Percentiles rank a stretch among this genome's conserved stretches.
Conservation (phyloP, 345 rosid genomes). For the Geranium rotundifolium region DNA sequence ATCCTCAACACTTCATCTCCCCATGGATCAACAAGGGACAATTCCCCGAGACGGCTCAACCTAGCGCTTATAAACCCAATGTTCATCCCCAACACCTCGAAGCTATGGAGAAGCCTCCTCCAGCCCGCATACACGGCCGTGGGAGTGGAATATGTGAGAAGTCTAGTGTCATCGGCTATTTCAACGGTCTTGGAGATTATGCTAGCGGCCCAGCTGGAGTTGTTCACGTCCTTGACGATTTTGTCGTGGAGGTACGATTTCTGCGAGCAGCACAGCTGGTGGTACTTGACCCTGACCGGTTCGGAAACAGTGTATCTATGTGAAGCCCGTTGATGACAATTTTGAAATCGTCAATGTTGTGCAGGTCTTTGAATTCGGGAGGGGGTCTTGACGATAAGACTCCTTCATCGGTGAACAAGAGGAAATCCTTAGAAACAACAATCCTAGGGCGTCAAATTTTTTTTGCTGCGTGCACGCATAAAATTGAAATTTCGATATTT, state of each 20-base stretch:
- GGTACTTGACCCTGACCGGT: constrained; percentile 24
- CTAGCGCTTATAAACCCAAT: constrained; percentile 35
- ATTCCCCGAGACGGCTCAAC: constrained; percentile 17
- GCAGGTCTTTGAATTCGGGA: constrained; percentile 19
- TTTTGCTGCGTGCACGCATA: too few species aligned
- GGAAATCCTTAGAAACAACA: too few species aligned
- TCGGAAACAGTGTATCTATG: constrained; percentile 29
- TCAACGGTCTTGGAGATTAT: constrained; percentile 36
- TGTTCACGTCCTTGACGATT: constrained; percentile 31
- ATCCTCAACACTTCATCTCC: constrained; percentile 12
- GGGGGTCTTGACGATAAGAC: background rate
- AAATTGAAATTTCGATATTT: too few species aligned
- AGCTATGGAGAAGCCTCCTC: constrained; percentile 42
- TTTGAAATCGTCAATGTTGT: constrained; percentile 11
- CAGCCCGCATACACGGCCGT: constrained; percentile 28
- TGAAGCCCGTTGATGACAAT: constrained; percentile 11
- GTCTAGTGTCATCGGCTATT: constrained; percentile 35
- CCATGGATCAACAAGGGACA: constrained; percentile 11
- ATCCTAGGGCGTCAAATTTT: too few species aligned
- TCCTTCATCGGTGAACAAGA: too few species aligned
- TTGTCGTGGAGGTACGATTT: constrained; percentile 28
- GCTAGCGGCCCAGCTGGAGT: constrained; percentile 26
- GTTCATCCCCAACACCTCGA: constrained; percentile 50
- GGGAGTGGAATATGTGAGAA: constrained; percentile 21
- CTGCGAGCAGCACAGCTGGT: constrained; percentile 39